Evolutionary conservation across 2,329 filamentous ascomycete genomes (phyloP), one percentile per base, ranked within the genome.

Genomic region (Cladosporium colombiae): DNA sequence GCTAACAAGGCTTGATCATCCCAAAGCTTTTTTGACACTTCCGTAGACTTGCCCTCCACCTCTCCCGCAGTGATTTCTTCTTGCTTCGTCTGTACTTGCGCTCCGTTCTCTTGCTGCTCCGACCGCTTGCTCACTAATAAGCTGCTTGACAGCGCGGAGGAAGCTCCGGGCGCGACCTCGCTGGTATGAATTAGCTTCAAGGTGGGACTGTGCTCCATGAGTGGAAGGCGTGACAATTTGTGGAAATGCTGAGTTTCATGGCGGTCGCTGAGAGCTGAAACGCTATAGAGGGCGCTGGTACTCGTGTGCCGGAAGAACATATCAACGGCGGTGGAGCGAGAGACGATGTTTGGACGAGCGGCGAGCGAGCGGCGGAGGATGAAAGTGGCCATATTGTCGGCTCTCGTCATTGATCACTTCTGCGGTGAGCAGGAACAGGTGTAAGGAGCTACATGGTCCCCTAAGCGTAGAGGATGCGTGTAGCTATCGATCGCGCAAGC

Each of bases 231-330:
- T 37, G 74, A 71, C 50, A 74, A 53, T 58, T 74, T 74, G 69
- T 70, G 72, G 68, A 76, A 72, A 68, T 76, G 73, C 55, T 74
- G 72, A 1, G 73, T 76, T 40, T 76, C 74, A 27, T 73, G 72
- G 63, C 68, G 68, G 69, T 76, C 74, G 53, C 70, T 72, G 4
- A 76, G 68, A 25, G 70, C 68, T 46, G 63, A 56, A n/a, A 76
- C 70, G 50, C 70, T 70, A 70, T 75, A 74, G 49, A 74, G 68
- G 55, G 71, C 58, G 68, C 67, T 70, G 16, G 71, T 52, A 10
- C 44, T 50, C 6, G 59, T n/a, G 40, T 37, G n/a, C 2, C 59
- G 55, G 3, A 33, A 18, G 21, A 21, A 1, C 2, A 40, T 33
- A 3, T 37, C 3, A 21, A 25, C 21, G 4, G 33, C 13, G 14